phyloP scores from a whole-genome alignment of 257 asterid genomes.

The Leptodermis oblonga region DNA sequence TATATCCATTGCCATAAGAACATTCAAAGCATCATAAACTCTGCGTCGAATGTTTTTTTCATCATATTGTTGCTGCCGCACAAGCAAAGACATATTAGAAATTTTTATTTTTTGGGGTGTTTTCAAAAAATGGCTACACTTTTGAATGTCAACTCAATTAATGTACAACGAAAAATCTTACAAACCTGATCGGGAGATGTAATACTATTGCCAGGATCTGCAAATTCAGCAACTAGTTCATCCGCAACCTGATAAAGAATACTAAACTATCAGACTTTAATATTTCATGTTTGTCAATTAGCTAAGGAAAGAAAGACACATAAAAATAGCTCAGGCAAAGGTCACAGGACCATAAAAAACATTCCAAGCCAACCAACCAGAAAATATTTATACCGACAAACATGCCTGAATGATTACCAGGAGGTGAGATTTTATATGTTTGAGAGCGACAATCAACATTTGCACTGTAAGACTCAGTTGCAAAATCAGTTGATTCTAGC shows the following conservation, averaged over 20 bases:
- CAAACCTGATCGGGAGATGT: constrained; percentile 88
- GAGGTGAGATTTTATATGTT: background rate
- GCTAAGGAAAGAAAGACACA: background rate
- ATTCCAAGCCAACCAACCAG: background rate
- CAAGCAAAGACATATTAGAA: constrained; percentile 1
- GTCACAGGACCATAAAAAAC: background rate
- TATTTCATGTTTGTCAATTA: background rate
- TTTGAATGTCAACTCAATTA: constrained; percentile 3
- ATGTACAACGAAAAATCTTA: constrained; percentile 10
- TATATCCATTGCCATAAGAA: constrained; percentile 99
- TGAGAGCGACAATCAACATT: background rate
- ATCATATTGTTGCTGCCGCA: constrained; percentile 88
- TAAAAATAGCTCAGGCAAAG: background rate
- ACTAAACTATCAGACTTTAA: constrained; percentile 18
- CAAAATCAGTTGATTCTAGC: background rate
- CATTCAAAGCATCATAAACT: constrained; percentile 94
- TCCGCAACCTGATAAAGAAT: constrained; percentile 74
- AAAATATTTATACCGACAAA: background rate
- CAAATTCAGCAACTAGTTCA: constrained; percentile 94
- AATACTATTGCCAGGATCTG: constrained; percentile 59
- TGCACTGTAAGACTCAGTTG: background rate
- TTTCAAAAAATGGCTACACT: background rate
- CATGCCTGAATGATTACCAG: background rate
- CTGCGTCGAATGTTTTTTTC: constrained; percentile 97
- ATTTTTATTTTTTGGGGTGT: background rate